These are phyloP conservation scores for Odontarrhena argentea DNA, from an alignment of 345 rosid species.

Conservation along the genomic window DNA sequence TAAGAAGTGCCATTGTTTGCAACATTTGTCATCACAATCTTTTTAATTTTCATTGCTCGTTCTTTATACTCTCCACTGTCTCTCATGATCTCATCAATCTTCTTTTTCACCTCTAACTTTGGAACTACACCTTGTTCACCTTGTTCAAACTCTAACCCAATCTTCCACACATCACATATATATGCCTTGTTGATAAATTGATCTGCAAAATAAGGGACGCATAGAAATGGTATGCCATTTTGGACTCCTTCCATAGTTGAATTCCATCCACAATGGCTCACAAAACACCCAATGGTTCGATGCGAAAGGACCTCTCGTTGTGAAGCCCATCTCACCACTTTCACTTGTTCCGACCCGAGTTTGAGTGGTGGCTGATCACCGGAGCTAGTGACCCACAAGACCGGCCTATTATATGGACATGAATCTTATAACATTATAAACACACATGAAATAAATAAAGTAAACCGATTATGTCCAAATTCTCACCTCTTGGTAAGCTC, in stretches of 20 bases:
- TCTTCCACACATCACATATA: slow-evolving; percentile 51
- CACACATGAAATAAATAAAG: neutral
- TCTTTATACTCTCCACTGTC: slow-evolving; percentile 27
- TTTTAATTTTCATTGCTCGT: slow-evolving; percentile 32
- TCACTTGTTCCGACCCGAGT: slow-evolving; percentile 10
- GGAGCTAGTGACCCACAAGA: slow-evolving; percentile 38
- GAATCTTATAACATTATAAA: neutral
- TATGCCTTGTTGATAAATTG: slow-evolving; percentile 46
- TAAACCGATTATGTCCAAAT: neutral
- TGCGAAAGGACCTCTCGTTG: slow-evolving; percentile 45
- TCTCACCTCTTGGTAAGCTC: slow-evolving; percentile 32
- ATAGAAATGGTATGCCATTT: slow-evolving; percentile 56
- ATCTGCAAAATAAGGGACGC: slow-evolving; percentile 57
- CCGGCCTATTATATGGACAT: slow-evolving; percentile 31
- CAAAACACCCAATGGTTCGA: slow-evolving; percentile 48
- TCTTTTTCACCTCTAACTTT: slow-evolving; percentile 38
- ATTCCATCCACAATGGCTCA: slow-evolving; percentile 71
- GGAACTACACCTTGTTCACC: slow-evolving; percentile 36
- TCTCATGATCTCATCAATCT: slow-evolving; percentile 41
- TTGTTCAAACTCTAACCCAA: slow-evolving; percentile 45
- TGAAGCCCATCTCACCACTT: slow-evolving; percentile 50
- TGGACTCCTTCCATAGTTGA: slow-evolving; percentile 58
- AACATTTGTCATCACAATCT: slow-evolving; percentile 21
- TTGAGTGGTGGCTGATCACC: slow-evolving; percentile 6
- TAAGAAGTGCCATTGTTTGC: slow-evolving; percentile 39